Evolutionary conservation across 805 yeast species (phyloP).

Genomic region (Cyberlindnera mississippiensis): DNA sequence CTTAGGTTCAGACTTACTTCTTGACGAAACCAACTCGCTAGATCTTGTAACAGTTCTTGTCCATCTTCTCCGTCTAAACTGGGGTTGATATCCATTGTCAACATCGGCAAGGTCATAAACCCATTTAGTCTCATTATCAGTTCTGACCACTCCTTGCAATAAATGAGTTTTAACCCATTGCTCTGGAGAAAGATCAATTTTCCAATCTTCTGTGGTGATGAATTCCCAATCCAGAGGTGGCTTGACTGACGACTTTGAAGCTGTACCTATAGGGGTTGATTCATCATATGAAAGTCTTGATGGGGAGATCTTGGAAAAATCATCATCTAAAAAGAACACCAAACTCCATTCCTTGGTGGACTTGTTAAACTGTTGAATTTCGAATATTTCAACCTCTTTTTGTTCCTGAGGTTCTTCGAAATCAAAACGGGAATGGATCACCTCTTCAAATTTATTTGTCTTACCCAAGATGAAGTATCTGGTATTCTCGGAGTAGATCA

Average conservation of each 20-base stretch:
- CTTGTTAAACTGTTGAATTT: conserved; percentile 52
- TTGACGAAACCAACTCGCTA: conserved; percentile 13
- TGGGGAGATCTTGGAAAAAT: conserved; percentile 47
- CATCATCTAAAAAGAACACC: conserved; percentile 54
- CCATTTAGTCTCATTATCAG: conserved; percentile 81
- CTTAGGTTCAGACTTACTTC: not conserved
- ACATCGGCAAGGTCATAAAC: conserved; percentile 55
- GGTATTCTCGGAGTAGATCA: conserved; percentile 60
- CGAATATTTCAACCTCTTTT: conserved; percentile 60
- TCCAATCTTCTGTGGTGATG: conserved; percentile 47
- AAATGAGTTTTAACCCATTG: conserved; percentile 57
- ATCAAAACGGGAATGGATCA: conserved; percentile 36
- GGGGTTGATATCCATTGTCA: conserved; percentile 28
- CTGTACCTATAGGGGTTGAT: not conserved
- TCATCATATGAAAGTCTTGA: conserved; percentile 24
- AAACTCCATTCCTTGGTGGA: conserved; percentile 56
- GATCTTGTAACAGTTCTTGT: conserved; percentile 37
- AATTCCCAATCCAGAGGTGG: conserved; percentile 65
- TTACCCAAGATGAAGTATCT: conserved; percentile 45
- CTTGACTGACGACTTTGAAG: conserved; percentile 30
- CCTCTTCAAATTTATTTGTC: conserved; percentile 46
- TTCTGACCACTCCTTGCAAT: conserved; percentile 46
- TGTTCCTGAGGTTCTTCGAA: conserved; percentile 39
- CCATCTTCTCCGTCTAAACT: conserved; percentile 68
- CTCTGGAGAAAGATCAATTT: conserved; percentile 57